A percentile compares a stretch with the other conserved stretches of the same genome.
Conservation (phyloP, 768 basidiomycete genomes). For the Pleurotus cornucopiae region DNA sequence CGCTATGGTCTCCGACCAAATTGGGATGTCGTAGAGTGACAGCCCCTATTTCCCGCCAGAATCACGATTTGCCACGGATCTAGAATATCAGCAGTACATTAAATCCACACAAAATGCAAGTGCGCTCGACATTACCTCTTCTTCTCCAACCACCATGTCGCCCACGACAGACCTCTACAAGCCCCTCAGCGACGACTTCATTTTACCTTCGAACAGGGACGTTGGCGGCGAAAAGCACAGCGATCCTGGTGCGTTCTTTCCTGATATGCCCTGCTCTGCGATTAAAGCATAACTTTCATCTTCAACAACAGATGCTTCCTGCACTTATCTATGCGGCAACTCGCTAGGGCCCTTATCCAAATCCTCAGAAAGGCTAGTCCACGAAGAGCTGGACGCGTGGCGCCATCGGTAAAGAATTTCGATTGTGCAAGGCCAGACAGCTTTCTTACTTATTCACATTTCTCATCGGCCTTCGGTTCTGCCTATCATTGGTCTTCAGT, state of each 20-base stretch:
- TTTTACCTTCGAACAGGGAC: constrained; percentile 49
- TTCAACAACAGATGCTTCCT: constrained; percentile 39
- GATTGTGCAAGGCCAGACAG: constrained; percentile 3
- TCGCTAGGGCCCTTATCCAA: constrained; percentile 84
- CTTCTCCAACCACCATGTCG: constrained; percentile 3
- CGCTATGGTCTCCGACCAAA: neutral
- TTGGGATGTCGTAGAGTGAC: neutral
- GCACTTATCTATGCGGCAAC: constrained; percentile 93
- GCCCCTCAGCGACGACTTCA: constrained; percentile 50
- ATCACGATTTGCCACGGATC: constrained; percentile 4
- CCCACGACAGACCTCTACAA: constrained; percentile 21
- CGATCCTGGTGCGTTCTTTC: constrained; percentile 28
- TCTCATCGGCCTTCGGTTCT: constrained; percentile 7
- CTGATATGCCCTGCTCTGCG: neutral
- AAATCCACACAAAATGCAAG: too few relatives aligned
- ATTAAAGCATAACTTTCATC: neutral
- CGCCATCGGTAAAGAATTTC: constrained; percentile 47
- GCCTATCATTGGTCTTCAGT: constrained; percentile 35
- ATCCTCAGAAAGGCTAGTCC: constrained; percentile 63
- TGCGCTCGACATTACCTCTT: neutral
- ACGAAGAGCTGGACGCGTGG: constrained; percentile 87
- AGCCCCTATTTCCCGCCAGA: neutral
- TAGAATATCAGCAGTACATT: neutral
- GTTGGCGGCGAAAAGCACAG: constrained; percentile 39
- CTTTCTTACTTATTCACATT: neutral